Evolutionary conservation across 106 monocot species (phyloP), one percentile per base, ranked within the genome.

Genomic region (Alisma plantagoaquatica): DNA sequence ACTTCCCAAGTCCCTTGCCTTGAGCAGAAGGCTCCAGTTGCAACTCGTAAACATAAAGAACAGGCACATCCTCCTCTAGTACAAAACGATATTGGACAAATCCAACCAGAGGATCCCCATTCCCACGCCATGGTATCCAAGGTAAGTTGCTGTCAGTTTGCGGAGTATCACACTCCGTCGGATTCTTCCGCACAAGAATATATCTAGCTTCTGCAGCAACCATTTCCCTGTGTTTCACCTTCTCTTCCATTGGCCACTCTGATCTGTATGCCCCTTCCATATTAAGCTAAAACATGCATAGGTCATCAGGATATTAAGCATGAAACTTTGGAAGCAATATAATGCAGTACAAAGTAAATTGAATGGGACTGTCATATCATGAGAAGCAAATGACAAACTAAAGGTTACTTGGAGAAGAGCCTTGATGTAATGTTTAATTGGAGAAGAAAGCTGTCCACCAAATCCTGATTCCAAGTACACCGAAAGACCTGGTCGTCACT

Each of bases 41-140:
- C 31, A 94, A 70, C 48, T 94, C 94, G 73, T 84, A 88, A 20
- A 94, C 77, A 88, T 94, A 94, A 74, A 73, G 9, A 21, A 94
- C 88, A 10, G 87, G 87, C 58, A 84, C 27, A 58, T 88, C 94
- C 61, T 94, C 87, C 60, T 94, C 94, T 23, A 81, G 63, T 29
- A 70, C 64, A 66, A 88, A 94, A 19, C 84, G 77, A 31, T 84
- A 94, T 65, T 94, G 87, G 42, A 83, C 72, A 75, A 94, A 87
- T 25, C 87, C 94, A 62, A 81, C 63, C 25, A 80, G 33, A 50
- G 30, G 60, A 50, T 77, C 67, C 35, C 63, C 65, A 55, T 59
- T 69, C 54, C 77, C 62, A 21, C 31, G 41, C 75, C 63, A 67
- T 53, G 25, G 49, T 52, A 29, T 51, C 43, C 9, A 27, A 63